phyloP scores from a whole-genome alignment of 306 rosid genomes.

The Sesbania bispinosa region DNA sequence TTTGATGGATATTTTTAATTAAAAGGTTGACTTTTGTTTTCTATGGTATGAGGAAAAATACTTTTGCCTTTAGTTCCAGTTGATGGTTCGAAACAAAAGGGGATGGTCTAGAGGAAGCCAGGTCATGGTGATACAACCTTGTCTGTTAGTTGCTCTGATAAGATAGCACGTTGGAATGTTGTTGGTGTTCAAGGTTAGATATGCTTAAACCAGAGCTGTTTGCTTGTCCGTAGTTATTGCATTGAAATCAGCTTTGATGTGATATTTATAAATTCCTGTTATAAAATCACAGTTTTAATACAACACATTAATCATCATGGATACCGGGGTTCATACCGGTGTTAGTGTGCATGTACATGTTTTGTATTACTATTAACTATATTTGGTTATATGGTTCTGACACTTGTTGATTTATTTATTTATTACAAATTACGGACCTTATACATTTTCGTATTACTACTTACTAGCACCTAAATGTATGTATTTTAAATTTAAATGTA shows the following conservation, averaged over 20 bases:
- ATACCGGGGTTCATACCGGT: not conserved
- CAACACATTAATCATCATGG: not conserved
- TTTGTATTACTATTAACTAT: not conserved
- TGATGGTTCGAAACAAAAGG: conserved; percentile 31
- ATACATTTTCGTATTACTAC: conserved; percentile 3
- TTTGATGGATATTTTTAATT: not conserved
- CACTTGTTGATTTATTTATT: not conserved
- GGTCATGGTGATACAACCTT: conserved; percentile 89
- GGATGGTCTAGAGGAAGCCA: conserved; percentile 82
- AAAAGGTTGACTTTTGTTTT: conserved; percentile 5
- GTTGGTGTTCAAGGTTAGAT: conserved; percentile 50
- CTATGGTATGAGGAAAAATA: conserved; percentile 7
- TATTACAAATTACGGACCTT: not conserved
- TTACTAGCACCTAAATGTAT: not conserved
- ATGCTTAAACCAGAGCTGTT: not conserved
- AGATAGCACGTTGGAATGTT: conserved; percentile 58
- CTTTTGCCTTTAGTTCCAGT: conserved; percentile 34
- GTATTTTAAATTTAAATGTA: not conserved
- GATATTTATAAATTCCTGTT: not conserved
- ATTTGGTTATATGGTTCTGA: conserved; percentile 4
- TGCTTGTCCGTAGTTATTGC: not conserved
- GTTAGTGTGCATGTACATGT: not conserved
- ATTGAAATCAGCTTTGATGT: not conserved
- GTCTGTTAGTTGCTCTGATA: conserved; percentile 98
- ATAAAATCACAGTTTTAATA: not conserved